Evolutionary conservation across 805 yeast genomes (phyloP).

Genomic region (Pichia eremophila): DNA sequence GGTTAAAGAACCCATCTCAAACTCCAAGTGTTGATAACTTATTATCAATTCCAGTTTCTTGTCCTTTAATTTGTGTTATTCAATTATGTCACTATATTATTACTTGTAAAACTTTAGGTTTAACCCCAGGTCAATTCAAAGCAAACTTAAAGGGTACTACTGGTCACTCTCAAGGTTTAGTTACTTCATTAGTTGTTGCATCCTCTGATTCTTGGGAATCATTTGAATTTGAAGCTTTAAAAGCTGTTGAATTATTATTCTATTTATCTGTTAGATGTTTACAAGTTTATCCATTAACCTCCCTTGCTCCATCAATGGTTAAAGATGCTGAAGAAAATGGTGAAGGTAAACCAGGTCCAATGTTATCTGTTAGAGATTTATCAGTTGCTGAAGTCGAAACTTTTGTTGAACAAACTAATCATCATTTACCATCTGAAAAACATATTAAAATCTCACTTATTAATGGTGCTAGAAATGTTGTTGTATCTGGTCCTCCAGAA

Average conservation of each 20-base stretch:
- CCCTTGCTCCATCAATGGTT: slow-evolving; percentile 85
- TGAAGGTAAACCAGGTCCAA: slow-evolving; percentile 96
- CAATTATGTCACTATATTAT: slow-evolving; percentile 91
- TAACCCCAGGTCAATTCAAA: slow-evolving; percentile 84
- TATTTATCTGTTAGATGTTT: slow-evolving; percentile 91
- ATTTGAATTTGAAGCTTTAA: slow-evolving; percentile 59
- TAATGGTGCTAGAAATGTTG: slow-evolving; percentile 93
- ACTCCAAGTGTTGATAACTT: slow-evolving; percentile 88
- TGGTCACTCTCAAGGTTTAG: slow-evolving; percentile 87
- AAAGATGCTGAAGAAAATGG: slow-evolving; percentile 88
- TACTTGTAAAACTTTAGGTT: slow-evolving; percentile 74
- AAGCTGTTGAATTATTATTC: slow-evolving; percentile 79
- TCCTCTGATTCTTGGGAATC: slow-evolving; percentile 77
- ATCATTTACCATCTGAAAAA: slow-evolving; percentile 85
- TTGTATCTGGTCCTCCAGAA: slow-evolving; percentile 97
- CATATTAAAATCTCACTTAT: slow-evolving; percentile 85
- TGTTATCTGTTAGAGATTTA: slow-evolving; percentile 90
- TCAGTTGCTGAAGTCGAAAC: slow-evolving; percentile 68
- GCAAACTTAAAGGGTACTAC: slow-evolving; percentile 62
- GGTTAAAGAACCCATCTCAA: slow-evolving; percentile 79
- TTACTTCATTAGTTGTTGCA: slow-evolving; percentile 88
- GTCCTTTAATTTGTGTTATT: slow-evolving; percentile 95
- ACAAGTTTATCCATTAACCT: slow-evolving; percentile 84
- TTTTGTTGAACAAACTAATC: slow-evolving; percentile 78
- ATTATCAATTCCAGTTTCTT: slow-evolving; percentile 84